Evolutionary conservation across 306 rosid genomes (phyloP), one percentile per base, ranked within the genome.

Genomic region (Mimosa pudica): DNA sequence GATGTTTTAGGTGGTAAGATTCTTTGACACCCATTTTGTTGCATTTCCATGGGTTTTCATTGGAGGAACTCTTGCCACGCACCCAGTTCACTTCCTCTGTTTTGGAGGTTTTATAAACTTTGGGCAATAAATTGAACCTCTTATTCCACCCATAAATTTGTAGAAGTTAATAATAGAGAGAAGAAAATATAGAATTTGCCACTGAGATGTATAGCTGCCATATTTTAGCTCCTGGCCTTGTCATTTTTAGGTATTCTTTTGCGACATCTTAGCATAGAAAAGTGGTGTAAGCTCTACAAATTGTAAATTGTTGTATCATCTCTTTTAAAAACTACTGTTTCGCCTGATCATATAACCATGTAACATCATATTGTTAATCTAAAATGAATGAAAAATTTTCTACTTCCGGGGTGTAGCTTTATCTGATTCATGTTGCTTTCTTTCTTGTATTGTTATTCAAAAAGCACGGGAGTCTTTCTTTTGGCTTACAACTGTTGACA

Each of bases 261-360:
- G 80, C 70, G 75, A 10, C 35, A 10, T 57, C 74, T 74, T 75
- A 52, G 46, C 41, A 8, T 71, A 7, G 49, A 41, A 76, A 58
- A 35, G 52, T 74, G 38, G 41, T 12, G 42, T 24, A 13, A 51
- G 46, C 66, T 51, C 33, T 38, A n/a, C 51, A 46, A 32, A 62
- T 68, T 83, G 85, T 83, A 86, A 73, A 83, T 73, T 79, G 74
- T 66, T 82, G 73, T 80, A 73, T 80, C 47, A 30, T 49, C 46
- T 16, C 48, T 67, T 71, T 70, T 73, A 68, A 51, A 20, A 7
- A 5, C 14, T 41, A 8, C 11, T 38, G 11, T 67, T 41, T 17
- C 51, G 24, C 71, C 10, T 65, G 7, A 8, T 36, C 11, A 35
- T 38, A 3, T 65, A 6, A 14, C n/a, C 8, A 38, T 66, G 10